phyloP scores from a whole-genome alignment of 2,329 filamentous ascomycete species.

The Aspergillus cejpii region DNA sequence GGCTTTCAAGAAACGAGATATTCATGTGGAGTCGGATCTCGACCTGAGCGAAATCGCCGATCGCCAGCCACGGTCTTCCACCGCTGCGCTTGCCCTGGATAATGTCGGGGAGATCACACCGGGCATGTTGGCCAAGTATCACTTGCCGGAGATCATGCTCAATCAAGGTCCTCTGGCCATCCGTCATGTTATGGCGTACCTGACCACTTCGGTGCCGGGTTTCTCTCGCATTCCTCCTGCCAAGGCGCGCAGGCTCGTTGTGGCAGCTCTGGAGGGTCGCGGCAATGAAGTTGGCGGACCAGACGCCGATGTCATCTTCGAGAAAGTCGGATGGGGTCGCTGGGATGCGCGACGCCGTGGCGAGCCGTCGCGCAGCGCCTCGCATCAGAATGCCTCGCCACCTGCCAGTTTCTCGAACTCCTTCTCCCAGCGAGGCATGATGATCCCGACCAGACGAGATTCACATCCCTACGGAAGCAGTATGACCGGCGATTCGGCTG shows the following conservation, averaged over 20 bases:
- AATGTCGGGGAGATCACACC: constrained; percentile 77
- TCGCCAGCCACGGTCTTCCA: constrained; percentile 40
- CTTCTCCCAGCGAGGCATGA: constrained; percentile 42
- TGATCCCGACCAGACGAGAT: constrained; percentile 40
- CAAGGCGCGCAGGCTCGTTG: constrained; percentile 84
- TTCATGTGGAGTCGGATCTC: constrained; percentile 71
- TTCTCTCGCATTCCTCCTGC: constrained; percentile 83
- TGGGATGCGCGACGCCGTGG: constrained; percentile 81
- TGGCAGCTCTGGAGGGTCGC: constrained; percentile 82
- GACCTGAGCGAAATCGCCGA: constrained; percentile 67
- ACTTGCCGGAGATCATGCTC: constrained; percentile 84
- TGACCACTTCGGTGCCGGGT: constrained; percentile 87
- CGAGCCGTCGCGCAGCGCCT: constrained; percentile 42
- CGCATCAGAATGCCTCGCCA: constrained; percentile 39
- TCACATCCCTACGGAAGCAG: constrained; percentile 51
- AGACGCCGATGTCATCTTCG: constrained; percentile 59
- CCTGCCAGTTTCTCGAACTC: constrained; percentile 47
- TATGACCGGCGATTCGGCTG: constrained; percentile 62
- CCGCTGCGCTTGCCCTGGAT: constrained; percentile 53
- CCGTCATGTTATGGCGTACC: constrained; percentile 87
- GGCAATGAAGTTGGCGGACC: constrained; percentile 50
- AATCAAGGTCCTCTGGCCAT: constrained; percentile 88
- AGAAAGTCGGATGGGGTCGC: constrained; percentile 95
- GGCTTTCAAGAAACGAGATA: constrained; percentile 61
- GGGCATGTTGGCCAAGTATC: constrained; percentile 75